Base-by-base conservation (phyloP, 352 stramenopile species). In the Pythium volutum region DNA sequence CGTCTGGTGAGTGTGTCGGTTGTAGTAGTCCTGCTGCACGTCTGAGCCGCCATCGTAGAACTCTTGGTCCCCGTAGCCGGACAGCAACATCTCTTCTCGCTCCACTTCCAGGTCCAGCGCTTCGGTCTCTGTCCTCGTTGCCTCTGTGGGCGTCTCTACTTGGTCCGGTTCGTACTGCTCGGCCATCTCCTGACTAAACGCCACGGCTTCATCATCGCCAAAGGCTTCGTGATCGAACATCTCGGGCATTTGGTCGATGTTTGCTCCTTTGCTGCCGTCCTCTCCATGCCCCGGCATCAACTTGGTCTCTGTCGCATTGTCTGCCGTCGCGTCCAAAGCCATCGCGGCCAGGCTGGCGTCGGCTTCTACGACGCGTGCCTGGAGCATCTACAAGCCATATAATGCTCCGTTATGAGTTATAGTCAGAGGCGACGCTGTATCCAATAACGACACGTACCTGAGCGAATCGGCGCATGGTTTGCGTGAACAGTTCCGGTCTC, bases 391-490 rank as follows among this genome's bases (percentile, higher is more conserved):
- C 25, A 52, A 23, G n/a, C n/a, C n/a, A n/a, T n/a, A n/a, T n/a
- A n/a, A n/a, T n/a, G n/a, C n/a, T n/a, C n/a, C n/a, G n/a, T n/a
- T n/a, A n/a, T n/a, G n/a, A n/a, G n/a, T n/a, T n/a, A n/a, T n/a
- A n/a, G n/a, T n/a, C n/a, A n/a, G n/a, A n/a, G n/a, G 8, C n/a
- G 2, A 48, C 27, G n/a, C 18, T 29, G 42, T 10, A 25, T 48
- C 5, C n/a, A n/a, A n/a, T n/a, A 23, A n/a, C 7, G 8, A 10
- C 42, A 15, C 42, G n/a, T 27, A 89, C 82, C 60, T 77, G 55
- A 22, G 87, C 59, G 59, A 92, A 83, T 25, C 67, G 55, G 11
- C 46, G 29, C 5, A 89, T 62, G 25, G 83, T 72, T 1, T 70
- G 34, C 1, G 65, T 49, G 11, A 91, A 59, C 16, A 61, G n/a